These are phyloP conservation scores for Inga leiocalycina DNA, from an alignment of 306 rosid genomes.

Conservation along the genomic window DNA sequence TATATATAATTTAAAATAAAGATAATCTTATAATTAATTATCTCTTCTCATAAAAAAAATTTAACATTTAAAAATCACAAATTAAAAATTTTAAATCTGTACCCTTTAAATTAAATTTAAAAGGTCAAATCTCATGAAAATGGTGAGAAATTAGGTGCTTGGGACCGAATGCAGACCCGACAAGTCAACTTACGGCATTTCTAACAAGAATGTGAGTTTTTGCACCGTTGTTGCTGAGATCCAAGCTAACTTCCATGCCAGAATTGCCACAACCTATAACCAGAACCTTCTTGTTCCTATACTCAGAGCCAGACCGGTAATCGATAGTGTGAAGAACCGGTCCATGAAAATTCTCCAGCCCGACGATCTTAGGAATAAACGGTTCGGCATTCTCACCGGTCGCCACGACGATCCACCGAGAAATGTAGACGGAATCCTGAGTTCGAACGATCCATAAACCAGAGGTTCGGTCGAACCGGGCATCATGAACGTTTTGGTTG, in stretches of 20 bases:
- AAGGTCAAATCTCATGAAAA: too few species aligned
- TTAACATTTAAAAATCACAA: too few species aligned
- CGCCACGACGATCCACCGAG: slow-evolving; percentile 82
- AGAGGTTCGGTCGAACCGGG: slow-evolving; percentile 44
- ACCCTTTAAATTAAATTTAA: too few species aligned
- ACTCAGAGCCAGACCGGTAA: slow-evolving; percentile 65
- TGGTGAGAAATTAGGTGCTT: too few species aligned
- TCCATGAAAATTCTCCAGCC: slow-evolving; percentile 59
- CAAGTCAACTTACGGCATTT: slow-evolving; percentile 63
- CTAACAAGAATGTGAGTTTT: slow-evolving; percentile 80
- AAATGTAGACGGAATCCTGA: slow-evolving; percentile 46
- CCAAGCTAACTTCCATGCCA: slow-evolving; percentile 99
- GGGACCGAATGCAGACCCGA: too few species aligned
- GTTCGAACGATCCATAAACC: slow-evolving; percentile 68
- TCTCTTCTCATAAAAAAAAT: too few species aligned
- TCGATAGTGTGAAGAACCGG: slow-evolving; percentile 58
- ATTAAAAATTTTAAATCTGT: too few species aligned
- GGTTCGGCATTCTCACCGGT: slow-evolving; percentile 98
- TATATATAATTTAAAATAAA: too few species aligned
- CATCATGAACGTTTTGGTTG: slow-evolving; percentile 59
- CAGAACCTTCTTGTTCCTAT: slow-evolving; percentile 61
- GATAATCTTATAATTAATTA: too few species aligned
- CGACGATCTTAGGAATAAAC: slow-evolving; percentile 55
- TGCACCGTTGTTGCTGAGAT: slow-evolving; percentile 83
- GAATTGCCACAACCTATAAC: slow-evolving; percentile 97